phyloP scores from a whole-genome alignment of 164 flowering plant genomes.

The Dillenia suffruticosa region DNA sequence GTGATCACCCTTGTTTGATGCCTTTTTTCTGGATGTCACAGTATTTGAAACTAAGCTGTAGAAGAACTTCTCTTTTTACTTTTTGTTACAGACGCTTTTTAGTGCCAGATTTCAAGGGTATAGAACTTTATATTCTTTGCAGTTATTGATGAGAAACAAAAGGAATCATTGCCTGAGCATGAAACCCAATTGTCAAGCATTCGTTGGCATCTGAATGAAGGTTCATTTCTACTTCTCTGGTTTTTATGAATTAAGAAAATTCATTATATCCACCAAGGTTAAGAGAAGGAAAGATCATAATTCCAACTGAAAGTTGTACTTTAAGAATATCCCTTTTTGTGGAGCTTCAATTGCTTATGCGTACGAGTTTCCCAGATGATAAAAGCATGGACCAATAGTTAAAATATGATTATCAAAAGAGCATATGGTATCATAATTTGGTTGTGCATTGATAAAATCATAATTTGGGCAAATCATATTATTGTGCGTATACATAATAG shows the following conservation, averaged over 20 bases:
- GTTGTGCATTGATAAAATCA: too few species aligned
- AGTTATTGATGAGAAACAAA: conserved; percentile 84
- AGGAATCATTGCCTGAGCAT: conserved; percentile 71
- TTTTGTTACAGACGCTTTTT: conserved; percentile 18
- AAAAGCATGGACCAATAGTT: too few species aligned
- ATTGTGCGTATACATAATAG: too few species aligned
- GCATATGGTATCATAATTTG: too few species aligned
- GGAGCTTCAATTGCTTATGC: too few species aligned
- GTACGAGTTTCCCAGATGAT: too few species aligned
- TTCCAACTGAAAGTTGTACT: too few species aligned
- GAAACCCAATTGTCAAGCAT: conserved; percentile 83
- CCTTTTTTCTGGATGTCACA: neutral
- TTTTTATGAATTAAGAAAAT: neutral
- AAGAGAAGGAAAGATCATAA: too few species aligned
- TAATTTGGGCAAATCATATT: too few species aligned
- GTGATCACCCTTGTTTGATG: conserved; percentile 10
- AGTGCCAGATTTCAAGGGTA: conserved; percentile 21
- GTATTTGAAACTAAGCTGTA: conserved; percentile 10
- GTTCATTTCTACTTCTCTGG: conserved; percentile 26
- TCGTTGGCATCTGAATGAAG: conserved; percentile 97
- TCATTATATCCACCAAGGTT: too few species aligned
- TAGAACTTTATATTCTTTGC: conserved; percentile 43
- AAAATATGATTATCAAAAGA: too few species aligned
- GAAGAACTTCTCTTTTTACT: conserved; percentile 8
- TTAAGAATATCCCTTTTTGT: too few species aligned